These are phyloP conservation scores for Ascochyta viciae-villosae DNA, from an alignment of 2,329 filamentous ascomycete species.

Conservation along the genomic window DNA sequence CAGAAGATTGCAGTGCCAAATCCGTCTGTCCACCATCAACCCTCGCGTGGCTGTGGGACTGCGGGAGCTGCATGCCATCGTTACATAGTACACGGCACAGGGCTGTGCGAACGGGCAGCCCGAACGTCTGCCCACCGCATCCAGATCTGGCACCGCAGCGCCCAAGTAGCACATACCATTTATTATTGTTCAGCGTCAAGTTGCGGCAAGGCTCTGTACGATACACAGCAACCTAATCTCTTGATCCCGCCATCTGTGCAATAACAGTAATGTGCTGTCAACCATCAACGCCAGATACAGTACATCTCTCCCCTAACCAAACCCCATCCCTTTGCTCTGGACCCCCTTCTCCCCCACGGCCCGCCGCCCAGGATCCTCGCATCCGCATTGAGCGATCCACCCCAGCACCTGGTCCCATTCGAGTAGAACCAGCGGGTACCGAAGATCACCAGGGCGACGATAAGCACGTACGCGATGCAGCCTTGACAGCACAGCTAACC, in stretches of 20 bases:
- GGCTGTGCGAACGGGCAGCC: slow-evolving; percentile 16
- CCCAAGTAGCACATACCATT: neutral
- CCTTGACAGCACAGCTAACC: no score
- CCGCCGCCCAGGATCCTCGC: neutral
- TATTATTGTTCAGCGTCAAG: neutral
- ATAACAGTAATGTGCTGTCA: no score
- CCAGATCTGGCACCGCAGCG: slow-evolving; percentile 7
- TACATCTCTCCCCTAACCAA: neutral
- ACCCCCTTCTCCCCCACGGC: neutral
- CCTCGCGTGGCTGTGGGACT: slow-evolving; percentile 13
- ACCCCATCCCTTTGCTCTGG: neutral
- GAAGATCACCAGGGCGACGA: no score
- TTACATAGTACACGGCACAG: neutral
- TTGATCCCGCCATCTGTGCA: neutral
- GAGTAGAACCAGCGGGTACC: no score
- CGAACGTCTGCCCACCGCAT: slow-evolving; percentile 2
- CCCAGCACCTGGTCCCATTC: neutral
- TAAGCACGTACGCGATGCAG: no score
- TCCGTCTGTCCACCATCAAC: neutral
- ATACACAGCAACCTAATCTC: neutral
- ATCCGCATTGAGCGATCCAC: neutral
- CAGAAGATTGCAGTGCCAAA: slow-evolving; percentile 15
- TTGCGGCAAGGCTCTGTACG: slow-evolving; percentile 1
- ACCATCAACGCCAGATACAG: no score
- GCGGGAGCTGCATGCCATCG: slow-evolving; percentile 4